A percentile compares a stretch with the other conserved stretches of the same genome.
These are phyloP conservation scores for Pythium phragmitis DNA, from an alignment of 352 stramenopile species.

Conservation along the genomic window DNA sequence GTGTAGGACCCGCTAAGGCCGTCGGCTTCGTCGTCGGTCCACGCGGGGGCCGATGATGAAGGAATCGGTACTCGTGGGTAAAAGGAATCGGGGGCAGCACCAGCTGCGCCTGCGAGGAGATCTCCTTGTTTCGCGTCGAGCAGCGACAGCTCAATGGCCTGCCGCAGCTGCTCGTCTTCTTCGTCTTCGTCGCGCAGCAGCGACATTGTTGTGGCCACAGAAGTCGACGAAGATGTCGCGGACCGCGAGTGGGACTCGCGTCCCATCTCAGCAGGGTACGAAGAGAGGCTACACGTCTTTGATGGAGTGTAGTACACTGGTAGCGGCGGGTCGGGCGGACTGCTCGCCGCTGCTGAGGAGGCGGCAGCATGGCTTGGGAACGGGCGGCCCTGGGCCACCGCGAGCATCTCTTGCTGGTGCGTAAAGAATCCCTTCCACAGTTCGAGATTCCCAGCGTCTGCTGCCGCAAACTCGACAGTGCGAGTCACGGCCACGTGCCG, in stretches of 20 bases:
- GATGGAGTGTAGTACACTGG: slow-evolving; percentile 11
- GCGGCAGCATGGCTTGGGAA: no score
- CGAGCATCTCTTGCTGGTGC: slow-evolving; percentile 43
- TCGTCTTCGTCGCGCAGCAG: slow-evolving; percentile 27
- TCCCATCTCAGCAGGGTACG: slow-evolving; percentile 15
- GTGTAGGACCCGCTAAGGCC: slow-evolving; percentile 8
- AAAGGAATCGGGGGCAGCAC: background rate
- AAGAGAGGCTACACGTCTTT: background rate
- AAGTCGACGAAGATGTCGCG: slow-evolving; percentile 7
- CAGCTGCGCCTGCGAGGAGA: background rate
- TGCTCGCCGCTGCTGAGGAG: background rate
- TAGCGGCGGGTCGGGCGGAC: background rate
- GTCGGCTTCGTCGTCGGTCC: slow-evolving; percentile 26
- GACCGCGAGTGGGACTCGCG: slow-evolving; percentile 8
- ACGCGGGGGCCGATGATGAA: slow-evolving; percentile 30
- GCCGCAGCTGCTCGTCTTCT: slow-evolving; percentile 55
- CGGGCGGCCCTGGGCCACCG: background rate
- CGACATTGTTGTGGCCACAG: slow-evolving; percentile 21
- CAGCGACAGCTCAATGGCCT: slow-evolving; percentile 58
- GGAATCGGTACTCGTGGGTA: slow-evolving; percentile 34
- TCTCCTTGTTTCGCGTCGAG: slow-evolving; percentile 3
- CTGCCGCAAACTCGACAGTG: slow-evolving; percentile 55
- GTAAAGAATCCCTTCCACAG: slow-evolving; percentile 64
- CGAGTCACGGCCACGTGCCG: slow-evolving; percentile 33
- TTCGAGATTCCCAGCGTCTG: slow-evolving; percentile 42